Base-by-base conservation (phyloP, 2,329 filamentous ascomycete genomes). In the Calonectria hawksworthii region DNA sequence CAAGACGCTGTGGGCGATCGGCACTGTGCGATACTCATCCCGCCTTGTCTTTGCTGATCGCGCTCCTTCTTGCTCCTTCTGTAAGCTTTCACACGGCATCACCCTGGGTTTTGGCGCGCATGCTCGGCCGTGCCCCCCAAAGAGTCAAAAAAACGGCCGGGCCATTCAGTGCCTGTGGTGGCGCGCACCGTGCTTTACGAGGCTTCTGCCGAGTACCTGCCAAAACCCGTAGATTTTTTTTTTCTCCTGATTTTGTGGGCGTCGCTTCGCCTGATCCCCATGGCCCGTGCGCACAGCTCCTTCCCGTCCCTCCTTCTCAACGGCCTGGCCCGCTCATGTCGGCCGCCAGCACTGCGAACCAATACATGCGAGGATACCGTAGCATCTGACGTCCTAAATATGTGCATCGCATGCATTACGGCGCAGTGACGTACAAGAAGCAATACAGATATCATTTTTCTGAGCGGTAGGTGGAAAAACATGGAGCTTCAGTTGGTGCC, bases 241-340 rank as follows among this genome's bases (percentile, higher is more conserved):
- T 68, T 38, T 26, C 68, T 70, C 71, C 75, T 51, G 41, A 69
- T 79, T 79, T 79, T 79, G 77, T 79, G 77, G 76, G 61, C 74
- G 38, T 80, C 77, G 75, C 78, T 80, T 80, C 36, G 32, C 56
- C 36, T 63, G 34, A 63, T 41, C 36, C 56, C n/a, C 36, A 10
- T 80, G 78, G 76, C 68, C 78, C 68, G 78, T 79, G 78, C 78
- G 50, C 68, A 52, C 21, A 28, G 41, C 38, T 69, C 68, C 72
- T 69, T 59, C 59, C 67, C 67, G 66, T 70, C 73, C 36, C 75
- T 79, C 72, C 75, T 54, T 72, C 41, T 67, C 50, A 66, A 50
- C 70, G 50, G 61, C 51, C 30, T 38, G 63, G 47, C 50, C 32
- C 61, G 56, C 36, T 21, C 56, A 13, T 28, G 56, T 66, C 59